Evolutionary conservation across 139 green algal species (phyloP).

Genomic region (Micractinium conductrix): DNA sequence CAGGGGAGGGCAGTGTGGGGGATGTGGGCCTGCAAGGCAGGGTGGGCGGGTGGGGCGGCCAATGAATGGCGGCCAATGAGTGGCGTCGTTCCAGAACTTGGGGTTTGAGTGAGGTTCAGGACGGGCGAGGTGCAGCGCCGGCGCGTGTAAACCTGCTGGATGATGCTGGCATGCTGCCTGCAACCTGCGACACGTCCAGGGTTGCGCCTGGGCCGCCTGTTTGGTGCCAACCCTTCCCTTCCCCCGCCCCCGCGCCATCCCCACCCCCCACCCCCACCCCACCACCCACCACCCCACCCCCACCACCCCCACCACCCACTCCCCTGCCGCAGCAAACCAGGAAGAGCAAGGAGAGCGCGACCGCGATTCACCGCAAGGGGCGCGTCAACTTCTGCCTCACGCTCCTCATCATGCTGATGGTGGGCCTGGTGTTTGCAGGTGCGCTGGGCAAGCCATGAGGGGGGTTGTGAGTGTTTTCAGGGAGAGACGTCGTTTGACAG

Average conservation of each 20-base stretch:
- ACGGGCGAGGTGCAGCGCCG: no score
- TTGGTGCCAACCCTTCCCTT: no score
- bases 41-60: neutral
- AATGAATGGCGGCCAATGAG: neutral
- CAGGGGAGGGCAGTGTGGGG: neutral
- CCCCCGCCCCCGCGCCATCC: no score
- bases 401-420: conserved; percentile 45
- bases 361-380: conserved; percentile 33
- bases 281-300: no score
- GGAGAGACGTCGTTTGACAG: neutral
- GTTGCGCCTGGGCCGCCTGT: no score
- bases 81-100: no score
- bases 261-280: no score
- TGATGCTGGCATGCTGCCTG: no score
- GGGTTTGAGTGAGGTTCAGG: no score
- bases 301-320: neutral
- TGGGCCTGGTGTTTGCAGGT: conserved; percentile 47
- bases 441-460: neutral
- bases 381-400: conserved; percentile 53
- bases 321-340: conserved; percentile 5
- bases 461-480: no score
- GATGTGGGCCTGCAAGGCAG: neutral
- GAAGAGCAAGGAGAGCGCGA: conserved; percentile 12
- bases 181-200: no score
- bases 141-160: no score